Conservation (phyloP, 441 rosid genomes). For the Aquilaria agallochum region DNA sequence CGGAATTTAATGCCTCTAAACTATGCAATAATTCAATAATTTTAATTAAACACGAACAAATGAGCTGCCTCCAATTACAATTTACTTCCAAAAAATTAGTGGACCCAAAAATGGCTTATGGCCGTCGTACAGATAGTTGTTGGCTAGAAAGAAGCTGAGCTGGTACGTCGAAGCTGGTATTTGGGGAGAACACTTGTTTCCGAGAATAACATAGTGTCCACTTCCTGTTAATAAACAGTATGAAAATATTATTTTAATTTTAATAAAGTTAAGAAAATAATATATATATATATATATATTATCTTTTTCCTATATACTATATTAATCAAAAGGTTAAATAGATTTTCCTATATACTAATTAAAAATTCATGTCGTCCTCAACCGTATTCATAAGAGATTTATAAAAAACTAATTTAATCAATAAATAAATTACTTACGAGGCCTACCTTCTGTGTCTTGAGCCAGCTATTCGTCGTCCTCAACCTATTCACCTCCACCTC, state of each 20-base stretch:
- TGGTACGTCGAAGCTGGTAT: constrained; percentile 12
- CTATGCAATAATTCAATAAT: no score
- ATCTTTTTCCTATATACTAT: neutral
- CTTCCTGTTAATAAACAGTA: constrained; percentile 2
- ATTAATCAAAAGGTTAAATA: neutral
- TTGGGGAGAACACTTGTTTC: constrained; percentile 1
- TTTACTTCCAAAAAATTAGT: no score
- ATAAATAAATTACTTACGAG: no score
- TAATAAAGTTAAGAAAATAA: neutral
- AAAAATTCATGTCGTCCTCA: neutral
- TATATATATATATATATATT: neutral
- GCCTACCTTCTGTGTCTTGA: constrained; percentile 4
- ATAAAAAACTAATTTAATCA: neutral
- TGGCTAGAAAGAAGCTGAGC: constrained; percentile 7
- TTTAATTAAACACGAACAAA: no score
- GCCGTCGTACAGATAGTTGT: no score
- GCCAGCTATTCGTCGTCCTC: constrained; percentile 12
- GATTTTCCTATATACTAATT: neutral
- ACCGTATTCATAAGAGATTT: neutral
- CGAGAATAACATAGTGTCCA: constrained; percentile 1
- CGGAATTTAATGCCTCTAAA: no score
- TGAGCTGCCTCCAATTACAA: no score
- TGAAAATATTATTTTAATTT: no score
- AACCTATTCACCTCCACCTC: constrained; percentile 12
- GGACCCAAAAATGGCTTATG: no score